phyloP scores from a whole-genome alignment of 768 basidiomycete species.

The Naganishia vishniacii region DNA sequence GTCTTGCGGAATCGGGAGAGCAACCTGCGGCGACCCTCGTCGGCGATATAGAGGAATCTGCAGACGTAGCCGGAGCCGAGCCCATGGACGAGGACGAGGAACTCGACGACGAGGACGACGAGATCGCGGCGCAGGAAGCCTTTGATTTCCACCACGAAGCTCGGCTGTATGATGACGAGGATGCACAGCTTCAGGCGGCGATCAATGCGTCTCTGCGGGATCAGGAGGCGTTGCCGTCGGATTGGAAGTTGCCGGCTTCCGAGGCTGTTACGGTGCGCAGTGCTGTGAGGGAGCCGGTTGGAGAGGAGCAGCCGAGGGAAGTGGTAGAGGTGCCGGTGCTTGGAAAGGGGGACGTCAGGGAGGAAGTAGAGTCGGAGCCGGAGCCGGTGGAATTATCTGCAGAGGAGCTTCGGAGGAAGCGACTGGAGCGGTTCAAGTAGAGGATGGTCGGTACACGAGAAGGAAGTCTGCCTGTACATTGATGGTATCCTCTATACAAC shows the following conservation, averaged over 20 bases:
- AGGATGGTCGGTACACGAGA: conserved; percentile 11
- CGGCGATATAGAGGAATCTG: not conserved
- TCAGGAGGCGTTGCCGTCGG: not conserved
- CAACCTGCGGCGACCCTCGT: not conserved
- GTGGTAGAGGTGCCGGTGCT: not conserved
- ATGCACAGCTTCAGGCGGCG: conserved; percentile 79
- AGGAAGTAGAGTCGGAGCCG: conserved; percentile 18
- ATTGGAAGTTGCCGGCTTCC: not conserved
- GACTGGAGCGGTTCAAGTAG: conserved; percentile 23
- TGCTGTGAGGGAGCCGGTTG: not conserved
- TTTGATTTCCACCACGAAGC: conserved; percentile 18
- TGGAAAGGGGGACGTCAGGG: not conserved
- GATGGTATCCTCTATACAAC: conserved; percentile 10
- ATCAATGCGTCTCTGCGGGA: conserved; percentile 59
- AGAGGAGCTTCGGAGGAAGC: conserved; percentile 23
- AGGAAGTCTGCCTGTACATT: not conserved
- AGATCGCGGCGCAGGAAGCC: not conserved
- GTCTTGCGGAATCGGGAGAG: conserved; percentile 19
- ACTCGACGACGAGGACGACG: conserved; percentile 3
- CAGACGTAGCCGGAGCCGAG: not conserved
- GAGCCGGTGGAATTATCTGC: conserved; percentile 20
- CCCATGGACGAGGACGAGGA: conserved; percentile 20
- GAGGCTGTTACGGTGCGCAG: not conserved
- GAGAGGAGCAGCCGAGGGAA: not conserved
- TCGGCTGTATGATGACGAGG: conserved; percentile 64